Evolutionary conservation across 495 filamentous ascomycete genomes (phyloP).

Genomic region (Ascobolus immersus): DNA sequence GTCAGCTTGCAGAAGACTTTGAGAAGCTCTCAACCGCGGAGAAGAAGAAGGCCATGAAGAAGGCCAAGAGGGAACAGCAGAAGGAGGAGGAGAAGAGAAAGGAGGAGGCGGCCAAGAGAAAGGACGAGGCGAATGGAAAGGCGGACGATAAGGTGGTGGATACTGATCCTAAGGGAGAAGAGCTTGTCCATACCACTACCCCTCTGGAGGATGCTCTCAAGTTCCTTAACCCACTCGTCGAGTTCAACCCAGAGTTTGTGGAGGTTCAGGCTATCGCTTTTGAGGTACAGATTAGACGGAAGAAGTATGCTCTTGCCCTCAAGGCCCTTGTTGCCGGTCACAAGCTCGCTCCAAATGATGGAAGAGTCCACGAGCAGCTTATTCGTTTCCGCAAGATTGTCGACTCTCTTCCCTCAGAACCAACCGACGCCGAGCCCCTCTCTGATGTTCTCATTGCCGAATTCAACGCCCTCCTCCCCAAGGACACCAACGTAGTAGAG

Average conservation of each 20-base stretch:
- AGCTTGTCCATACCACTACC: conserved; percentile 50
- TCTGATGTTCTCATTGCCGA: too few relatives aligned
- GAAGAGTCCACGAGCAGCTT: conserved; percentile 53
- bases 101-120: conserved; percentile 42
- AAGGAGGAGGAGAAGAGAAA: conserved; percentile 55
- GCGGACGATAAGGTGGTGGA: conserved; percentile 53
- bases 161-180: conserved; percentile 55
- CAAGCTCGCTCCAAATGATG: conserved; percentile 39
- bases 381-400: conserved; percentile 37
- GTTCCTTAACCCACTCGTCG: conserved; percentile 54
- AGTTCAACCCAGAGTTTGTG: conserved; percentile 57
- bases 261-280: conserved; percentile 66
- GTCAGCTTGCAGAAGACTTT: conserved; percentile 21
- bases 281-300: conserved; percentile 58
- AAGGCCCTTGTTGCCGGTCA: conserved; percentile 56
- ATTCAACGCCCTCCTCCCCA: too few relatives aligned
- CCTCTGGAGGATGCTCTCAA: conserved; percentile 71
- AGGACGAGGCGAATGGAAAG: conserved; percentile 36
- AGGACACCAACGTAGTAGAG: too few relatives aligned
- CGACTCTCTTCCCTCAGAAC: too few relatives aligned
- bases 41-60: conserved; percentile 80
- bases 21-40: conserved; percentile 39
- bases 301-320: conserved; percentile 44
- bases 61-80: conserved; percentile 77
- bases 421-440: too few relatives aligned